Conservation (phyloP, 805 yeast species). For the Myxozyma sirexii region DNA sequence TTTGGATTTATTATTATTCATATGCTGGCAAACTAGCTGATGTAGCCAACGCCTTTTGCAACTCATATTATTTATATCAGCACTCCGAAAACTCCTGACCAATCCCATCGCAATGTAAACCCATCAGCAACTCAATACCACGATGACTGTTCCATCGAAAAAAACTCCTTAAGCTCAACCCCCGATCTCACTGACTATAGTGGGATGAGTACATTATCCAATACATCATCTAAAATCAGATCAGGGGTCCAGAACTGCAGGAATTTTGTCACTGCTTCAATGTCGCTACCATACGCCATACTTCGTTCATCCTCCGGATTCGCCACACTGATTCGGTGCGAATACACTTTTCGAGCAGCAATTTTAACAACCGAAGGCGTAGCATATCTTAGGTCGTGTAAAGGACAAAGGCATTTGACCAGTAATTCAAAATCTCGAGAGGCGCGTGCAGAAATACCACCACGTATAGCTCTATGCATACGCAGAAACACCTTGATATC, state of each 20-base stretch:
- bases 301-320: slow-evolving; percentile 54
- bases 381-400: slow-evolving; percentile 49
- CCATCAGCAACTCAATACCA: not conserved
- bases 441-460: slow-evolving; percentile 56
- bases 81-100: too few species aligned
- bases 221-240: slow-evolving; percentile 55
- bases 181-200: too few species aligned
- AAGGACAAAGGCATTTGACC: slow-evolving; percentile 48
- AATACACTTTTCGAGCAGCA: slow-evolving; percentile 54
- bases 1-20: too few species aligned
- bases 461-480: slow-evolving; percentile 55
- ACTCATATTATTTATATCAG: not conserved
- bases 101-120: too few species aligned
- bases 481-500: slow-evolving; percentile 58
- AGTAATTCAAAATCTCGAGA: slow-evolving; percentile 48
- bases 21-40: too few species aligned
- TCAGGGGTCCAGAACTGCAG: slow-evolving; percentile 52
- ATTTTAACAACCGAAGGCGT: slow-evolving; percentile 57
- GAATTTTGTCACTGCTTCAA: slow-evolving; percentile 47
- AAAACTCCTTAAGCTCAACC: too few species aligned
- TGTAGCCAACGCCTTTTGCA: too few species aligned
- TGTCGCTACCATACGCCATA: slow-evolving; percentile 59
- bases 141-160: not conserved
- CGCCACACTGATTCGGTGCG: slow-evolving; percentile 50
- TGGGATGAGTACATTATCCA: slow-evolving; percentile 57